Conservation (phyloP, 2,329 filamentous ascomycete genomes). For the Fonsecaea monophora region DNA sequence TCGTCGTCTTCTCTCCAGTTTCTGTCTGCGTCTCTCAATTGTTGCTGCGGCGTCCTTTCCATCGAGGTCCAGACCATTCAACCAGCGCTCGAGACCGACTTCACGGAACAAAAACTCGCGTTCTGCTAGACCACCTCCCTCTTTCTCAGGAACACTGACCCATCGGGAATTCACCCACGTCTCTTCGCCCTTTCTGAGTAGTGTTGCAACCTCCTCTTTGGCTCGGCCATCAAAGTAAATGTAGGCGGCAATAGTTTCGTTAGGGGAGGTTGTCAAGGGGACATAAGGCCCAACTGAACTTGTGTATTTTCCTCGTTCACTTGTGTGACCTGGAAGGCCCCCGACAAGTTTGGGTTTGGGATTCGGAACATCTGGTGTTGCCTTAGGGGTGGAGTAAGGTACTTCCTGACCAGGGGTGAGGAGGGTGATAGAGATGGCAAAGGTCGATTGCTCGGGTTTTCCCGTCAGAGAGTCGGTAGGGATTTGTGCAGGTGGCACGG, state of each 20-base stretch:
- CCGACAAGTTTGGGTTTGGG: constrained; percentile 84
- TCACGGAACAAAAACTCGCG: constrained; percentile 97
- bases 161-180: constrained; percentile 99
- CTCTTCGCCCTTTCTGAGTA: constrained; percentile 90
- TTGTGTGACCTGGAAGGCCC: constrained; percentile 64
- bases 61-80: constrained; percentile 94
- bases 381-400: constrained; percentile 88
- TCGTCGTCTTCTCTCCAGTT: constrained; percentile 82
- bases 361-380: constrained; percentile 75
- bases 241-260: constrained; percentile 97
- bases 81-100: constrained; percentile 92
- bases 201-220: constrained; percentile 96
- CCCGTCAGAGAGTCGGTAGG: constrained; percentile 67
- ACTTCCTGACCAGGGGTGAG: constrained; percentile 87
- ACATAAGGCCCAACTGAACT: constrained; percentile 80
- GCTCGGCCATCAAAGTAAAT: constrained; percentile 96
- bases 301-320: constrained; percentile 60
- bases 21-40: constrained; percentile 67
- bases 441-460: constrained; percentile 90
- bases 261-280: constrained; percentile 87
- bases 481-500: constrained; percentile 86
- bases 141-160: constrained; percentile 90
- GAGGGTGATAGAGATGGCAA: constrained; percentile 97
- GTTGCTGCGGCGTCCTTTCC: constrained; percentile 84
- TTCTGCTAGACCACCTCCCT: constrained; percentile 93